Conservation (phyloP, 176 grass and related monocot genomes). For the Triticum timopheevii region DNA sequence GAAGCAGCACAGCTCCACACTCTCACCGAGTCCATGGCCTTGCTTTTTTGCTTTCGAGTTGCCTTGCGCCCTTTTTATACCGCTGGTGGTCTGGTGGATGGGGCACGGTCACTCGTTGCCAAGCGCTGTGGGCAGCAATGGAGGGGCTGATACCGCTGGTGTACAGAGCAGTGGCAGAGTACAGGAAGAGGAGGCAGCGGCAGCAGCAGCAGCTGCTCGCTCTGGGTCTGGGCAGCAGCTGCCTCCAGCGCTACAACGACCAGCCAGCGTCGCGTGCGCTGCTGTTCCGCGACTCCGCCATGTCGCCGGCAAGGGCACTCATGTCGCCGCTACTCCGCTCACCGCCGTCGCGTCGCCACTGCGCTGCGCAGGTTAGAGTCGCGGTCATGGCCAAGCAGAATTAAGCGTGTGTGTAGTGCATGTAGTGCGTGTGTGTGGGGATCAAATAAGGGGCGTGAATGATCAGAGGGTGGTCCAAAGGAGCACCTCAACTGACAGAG, state of each 20-base stretch:
- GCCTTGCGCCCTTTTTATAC: slow-evolving; percentile 34
- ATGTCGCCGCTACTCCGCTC: slow-evolving; percentile 37
- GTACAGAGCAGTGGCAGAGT: slow-evolving; percentile 39
- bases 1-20: neutral
- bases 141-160: slow-evolving; percentile 49
- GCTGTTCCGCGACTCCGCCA: neutral
- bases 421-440: too few relatives aligned
- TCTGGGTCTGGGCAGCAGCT: neutral
- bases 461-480: neutral
- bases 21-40: neutral
- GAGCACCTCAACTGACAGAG: neutral
- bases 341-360: slow-evolving; percentile 11
- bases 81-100: neutral
- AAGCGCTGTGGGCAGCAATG: slow-evolving; percentile 8
- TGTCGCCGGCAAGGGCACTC: slow-evolving; percentile 9
- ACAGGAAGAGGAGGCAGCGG: slow-evolving; percentile 33
- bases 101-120: slow-evolving; percentile 21
- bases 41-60: too few relatives aligned
- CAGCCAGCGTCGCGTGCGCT: neutral
- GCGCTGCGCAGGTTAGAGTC: slow-evolving; percentile 7
- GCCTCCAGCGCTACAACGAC: neutral
- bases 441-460: neutral
- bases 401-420: neutral
- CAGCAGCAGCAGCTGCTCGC: neutral
- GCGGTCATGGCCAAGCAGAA: neutral